These are phyloP conservation scores for Colletotrichum sp. DNA, from an alignment of 2,329 filamentous ascomycete genomes.

Conservation along the genomic window DNA sequence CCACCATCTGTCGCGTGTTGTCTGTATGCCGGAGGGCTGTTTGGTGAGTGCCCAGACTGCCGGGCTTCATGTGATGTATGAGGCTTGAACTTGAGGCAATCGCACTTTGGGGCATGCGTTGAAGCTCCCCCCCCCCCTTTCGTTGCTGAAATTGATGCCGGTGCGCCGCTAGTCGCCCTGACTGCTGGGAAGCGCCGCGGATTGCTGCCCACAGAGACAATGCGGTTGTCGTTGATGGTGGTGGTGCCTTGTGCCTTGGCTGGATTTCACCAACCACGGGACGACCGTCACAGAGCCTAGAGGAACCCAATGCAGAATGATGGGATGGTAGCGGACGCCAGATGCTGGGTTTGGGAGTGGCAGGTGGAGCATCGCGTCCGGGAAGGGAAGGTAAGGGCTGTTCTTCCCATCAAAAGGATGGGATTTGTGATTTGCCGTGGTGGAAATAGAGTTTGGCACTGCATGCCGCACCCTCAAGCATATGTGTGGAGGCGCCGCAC, in stretches of 20 bases:
- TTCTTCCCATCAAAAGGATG: not conserved
- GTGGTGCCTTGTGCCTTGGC: not conserved
- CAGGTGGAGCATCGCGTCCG: not conserved
- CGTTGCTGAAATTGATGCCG: not conserved
- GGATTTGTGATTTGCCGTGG: slow-evolving; percentile 5
- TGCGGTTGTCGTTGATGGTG: not conserved
- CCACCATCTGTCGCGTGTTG: not conserved
- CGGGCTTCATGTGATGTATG: not conserved
- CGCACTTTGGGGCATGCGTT: not conserved
- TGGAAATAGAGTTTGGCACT: not conserved
- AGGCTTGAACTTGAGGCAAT: not conserved
- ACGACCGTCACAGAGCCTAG: not conserved
- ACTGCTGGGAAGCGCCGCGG: not conserved
- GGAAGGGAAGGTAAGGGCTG: not conserved
- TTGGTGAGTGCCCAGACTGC: not conserved
- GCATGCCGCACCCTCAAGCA: not conserved
- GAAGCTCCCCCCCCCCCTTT: not conserved
- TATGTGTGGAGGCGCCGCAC: not conserved
- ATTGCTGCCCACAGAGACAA: not conserved
- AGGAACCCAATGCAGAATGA: not conserved
- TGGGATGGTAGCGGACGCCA: not conserved
- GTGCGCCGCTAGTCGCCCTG: not conserved
- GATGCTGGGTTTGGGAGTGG: not conserved
- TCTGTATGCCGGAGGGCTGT: not conserved
- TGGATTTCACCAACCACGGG: not conserved